These are phyloP conservation scores for Atkinsonella hypoxylon DNA, from an alignment of 2,329 filamentous ascomycete species.

Conservation along the genomic window DNA sequence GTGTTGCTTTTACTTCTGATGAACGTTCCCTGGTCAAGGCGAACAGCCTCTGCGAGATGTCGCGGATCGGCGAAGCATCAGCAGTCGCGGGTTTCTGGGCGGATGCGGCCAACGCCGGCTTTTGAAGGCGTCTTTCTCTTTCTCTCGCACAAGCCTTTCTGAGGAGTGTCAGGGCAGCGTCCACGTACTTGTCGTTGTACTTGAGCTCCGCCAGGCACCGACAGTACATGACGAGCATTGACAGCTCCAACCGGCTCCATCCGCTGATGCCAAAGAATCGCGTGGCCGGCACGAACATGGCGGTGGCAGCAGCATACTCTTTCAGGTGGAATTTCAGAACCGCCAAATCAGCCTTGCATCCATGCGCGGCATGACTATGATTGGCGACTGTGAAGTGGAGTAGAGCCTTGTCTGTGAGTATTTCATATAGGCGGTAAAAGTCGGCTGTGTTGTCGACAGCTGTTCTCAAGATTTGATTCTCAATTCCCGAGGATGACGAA, in stretches of 20 bases:
- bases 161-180: conserved; percentile 61
- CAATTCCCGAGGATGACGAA: conserved; percentile 22
- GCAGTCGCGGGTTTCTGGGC: conserved; percentile 9
- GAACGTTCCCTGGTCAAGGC: conserved; percentile 30
- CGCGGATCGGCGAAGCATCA: conserved; percentile 30
- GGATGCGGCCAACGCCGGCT: conserved; percentile 13
- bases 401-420: conserved; percentile 72
- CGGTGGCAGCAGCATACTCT: conserved; percentile 62
- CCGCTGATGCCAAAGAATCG: conserved; percentile 66
- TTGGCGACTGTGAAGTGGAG: conserved; percentile 73
- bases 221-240: conserved; percentile 77
- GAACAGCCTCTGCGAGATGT: conserved; percentile 36
- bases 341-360: conserved; percentile 73
- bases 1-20: conserved; percentile 52
- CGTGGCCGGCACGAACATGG: conserved; percentile 67
- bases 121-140: conserved; percentile 32
- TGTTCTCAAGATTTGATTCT: conserved; percentile 42
- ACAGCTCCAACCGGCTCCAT: conserved; percentile 71
- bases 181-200: conserved; percentile 67
- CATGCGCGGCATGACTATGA: conserved; percentile 64
- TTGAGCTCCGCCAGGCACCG: conserved; percentile 68
- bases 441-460: conserved; percentile 50
- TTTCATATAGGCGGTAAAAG: conserved; percentile 58
- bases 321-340: conserved; percentile 67
- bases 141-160: conserved; percentile 51